A percentile compares a stretch with the other conserved stretches of the same genome.
Evolutionary conservation across 305 asterid species (phyloP).

Genomic region (Rubia tinctorum): DNA sequence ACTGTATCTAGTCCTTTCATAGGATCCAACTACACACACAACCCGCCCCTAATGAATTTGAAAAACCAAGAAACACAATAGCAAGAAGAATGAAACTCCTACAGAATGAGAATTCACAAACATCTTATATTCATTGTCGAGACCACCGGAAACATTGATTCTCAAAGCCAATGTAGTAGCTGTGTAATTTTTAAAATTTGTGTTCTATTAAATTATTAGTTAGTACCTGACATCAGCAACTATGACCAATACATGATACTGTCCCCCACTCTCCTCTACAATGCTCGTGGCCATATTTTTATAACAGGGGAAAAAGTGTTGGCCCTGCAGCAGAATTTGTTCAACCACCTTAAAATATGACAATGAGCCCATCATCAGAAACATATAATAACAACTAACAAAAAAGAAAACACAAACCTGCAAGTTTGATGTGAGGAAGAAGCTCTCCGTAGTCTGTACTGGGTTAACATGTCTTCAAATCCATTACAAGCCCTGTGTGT

Average conservation of each 20-base stretch:
- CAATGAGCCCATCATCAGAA: constrained; percentile 7
- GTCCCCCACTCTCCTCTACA: constrained; percentile 94
- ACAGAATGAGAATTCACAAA: background rate
- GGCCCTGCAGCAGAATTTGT: constrained; percentile 62
- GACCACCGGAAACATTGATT: constrained; percentile 96
- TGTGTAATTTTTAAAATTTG: too few species aligned
- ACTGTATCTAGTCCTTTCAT: constrained; percentile 97
- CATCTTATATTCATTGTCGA: constrained; percentile 68
- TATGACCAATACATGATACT: constrained; percentile 87
- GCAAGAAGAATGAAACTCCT: constrained; percentile 1
- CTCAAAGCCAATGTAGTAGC: too few species aligned
- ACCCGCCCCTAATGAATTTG: constrained; percentile 84
- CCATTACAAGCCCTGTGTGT: constrained; percentile 77
- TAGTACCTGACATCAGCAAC: constrained; percentile 96
- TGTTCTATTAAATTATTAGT: too few species aligned
- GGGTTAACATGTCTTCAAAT: constrained; percentile 79
- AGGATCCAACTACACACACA: constrained; percentile 98
- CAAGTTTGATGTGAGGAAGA: constrained; percentile 66
- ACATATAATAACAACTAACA: constrained; percentile 13
- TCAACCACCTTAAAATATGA: constrained; percentile 16
- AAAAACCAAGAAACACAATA: constrained; percentile 11
- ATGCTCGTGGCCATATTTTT: constrained; percentile 86
- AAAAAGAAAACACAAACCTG: constrained; percentile 52
- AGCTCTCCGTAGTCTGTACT: constrained; percentile 84
- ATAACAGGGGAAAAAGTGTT: constrained; percentile 89